These are phyloP conservation scores for Suillus brevipes DNA, from an alignment of 768 basidiomycete species.

Conservation along the genomic window DNA sequence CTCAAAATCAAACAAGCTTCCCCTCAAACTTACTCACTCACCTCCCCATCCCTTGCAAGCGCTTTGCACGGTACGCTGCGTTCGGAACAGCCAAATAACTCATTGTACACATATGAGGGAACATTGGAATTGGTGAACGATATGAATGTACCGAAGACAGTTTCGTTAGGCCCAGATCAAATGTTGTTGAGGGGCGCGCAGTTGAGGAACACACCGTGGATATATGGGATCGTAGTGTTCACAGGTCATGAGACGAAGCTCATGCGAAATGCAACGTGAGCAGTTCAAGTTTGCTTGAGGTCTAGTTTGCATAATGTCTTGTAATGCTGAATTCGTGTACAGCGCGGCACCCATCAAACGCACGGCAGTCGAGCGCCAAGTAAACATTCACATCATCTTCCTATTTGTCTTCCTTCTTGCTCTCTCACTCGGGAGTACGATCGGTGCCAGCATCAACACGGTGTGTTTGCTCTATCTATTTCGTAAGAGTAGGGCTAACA, in stretches of 20 bases:
- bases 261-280: constrained; percentile 97
- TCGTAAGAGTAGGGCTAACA: too few relatives aligned
- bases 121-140: too few relatives aligned
- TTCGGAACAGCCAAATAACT: too few relatives aligned
- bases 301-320: neutral
- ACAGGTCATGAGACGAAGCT: constrained; percentile 98
- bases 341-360: constrained; percentile 96
- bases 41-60: too few relatives aligned
- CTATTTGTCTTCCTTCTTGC: constrained; percentile 86
- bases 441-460: constrained; percentile 92
- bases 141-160: too few relatives aligned
- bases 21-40: too few relatives aligned
- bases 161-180: too few relatives aligned
- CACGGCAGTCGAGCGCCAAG: constrained; percentile 93
- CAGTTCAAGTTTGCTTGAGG: constrained; percentile 11
- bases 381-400: constrained; percentile 95
- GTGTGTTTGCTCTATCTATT: too few relatives aligned
- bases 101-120: too few relatives aligned
- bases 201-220: constrained; percentile 95
- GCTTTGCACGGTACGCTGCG: too few relatives aligned
- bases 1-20: too few relatives aligned
- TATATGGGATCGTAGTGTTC: constrained; percentile 90
- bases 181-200: too few relatives aligned
- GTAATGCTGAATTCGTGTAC: constrained; percentile 1
- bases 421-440: constrained; percentile 86